These are phyloP conservation scores for Brettanomyces sp. DNA, from an alignment of 805 yeast species.

Conservation along the genomic window DNA sequence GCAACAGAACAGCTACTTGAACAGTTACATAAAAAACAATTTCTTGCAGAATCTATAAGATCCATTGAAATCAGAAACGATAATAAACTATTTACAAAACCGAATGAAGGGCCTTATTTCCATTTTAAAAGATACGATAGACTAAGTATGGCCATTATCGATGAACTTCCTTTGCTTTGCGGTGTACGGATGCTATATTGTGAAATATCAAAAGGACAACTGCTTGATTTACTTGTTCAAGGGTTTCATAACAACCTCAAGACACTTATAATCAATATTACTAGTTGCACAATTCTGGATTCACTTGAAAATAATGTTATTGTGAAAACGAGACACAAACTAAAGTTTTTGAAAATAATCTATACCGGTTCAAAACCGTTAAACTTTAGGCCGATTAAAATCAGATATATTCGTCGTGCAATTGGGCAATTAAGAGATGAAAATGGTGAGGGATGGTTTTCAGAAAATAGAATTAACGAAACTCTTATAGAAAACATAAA, in stretches of 20 bases:
- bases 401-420: neutral
- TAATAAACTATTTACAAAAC: neutral
- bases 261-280: slow-evolving; percentile 11
- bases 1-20: neutral
- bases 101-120: neutral
- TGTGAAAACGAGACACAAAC: neutral
- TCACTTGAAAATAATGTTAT: slow-evolving; percentile 3
- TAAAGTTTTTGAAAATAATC: neutral
- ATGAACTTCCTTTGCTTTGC: neutral
- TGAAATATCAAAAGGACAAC: neutral
- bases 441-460: neutral
- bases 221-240: slow-evolving; percentile 4
- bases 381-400: neutral
- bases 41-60: neutral
- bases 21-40: neutral
- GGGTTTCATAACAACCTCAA: slow-evolving; percentile 7
- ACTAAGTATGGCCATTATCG: neutral
- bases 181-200: slow-evolving; percentile 3
- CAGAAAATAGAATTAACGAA: too few species aligned
- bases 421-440: neutral
- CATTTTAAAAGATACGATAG: neutral
- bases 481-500: too few species aligned
- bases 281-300: slow-evolving; percentile 4
- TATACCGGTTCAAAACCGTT: neutral
- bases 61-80: neutral